A percentile compares a stretch with the other conserved stretches of the same genome.
Evolutionary conservation across 805 yeast species (phyloP).

Genomic region (Yarrowia phangngaensis): DNA sequence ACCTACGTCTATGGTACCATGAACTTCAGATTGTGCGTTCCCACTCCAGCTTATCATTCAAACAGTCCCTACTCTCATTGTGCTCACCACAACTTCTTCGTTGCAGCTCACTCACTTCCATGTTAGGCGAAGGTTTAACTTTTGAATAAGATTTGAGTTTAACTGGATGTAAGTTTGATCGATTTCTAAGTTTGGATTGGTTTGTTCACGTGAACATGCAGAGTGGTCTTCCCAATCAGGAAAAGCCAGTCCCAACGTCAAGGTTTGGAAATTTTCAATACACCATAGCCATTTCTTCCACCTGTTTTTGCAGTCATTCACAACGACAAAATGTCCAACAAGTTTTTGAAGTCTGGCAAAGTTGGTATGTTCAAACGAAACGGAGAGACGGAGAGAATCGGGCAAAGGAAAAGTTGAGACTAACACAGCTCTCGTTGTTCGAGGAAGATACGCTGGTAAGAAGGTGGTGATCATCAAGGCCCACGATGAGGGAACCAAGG

Average conservation of each 20-base stretch:
- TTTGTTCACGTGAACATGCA: constrained; percentile 21
- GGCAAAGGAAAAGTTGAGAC: not conserved
- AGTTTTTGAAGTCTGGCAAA: constrained; percentile 99
- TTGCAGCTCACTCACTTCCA: no score
- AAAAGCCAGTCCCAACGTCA: constrained; percentile 23
- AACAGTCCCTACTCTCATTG: no score
- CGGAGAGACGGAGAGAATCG: not conserved
- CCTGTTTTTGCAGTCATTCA: constrained; percentile 24
- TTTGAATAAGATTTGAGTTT: no score
- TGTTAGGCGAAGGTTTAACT: no score
- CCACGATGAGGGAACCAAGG: constrained; percentile 97
- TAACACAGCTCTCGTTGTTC: constrained; percentile 84
- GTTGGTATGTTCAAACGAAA: constrained; percentile 79
- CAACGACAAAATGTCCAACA: constrained; percentile 39
- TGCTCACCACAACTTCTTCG: no score
- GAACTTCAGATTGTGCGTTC: no score
- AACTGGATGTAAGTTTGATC: no score
- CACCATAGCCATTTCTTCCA: constrained; percentile 23
- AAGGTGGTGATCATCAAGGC: constrained; percentile 98
- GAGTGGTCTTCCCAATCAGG: constrained; percentile 5
- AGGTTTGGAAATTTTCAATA: constrained; percentile 26
- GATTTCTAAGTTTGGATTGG: no score
- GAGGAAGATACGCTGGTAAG: constrained; percentile 99
- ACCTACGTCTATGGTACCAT: no score
- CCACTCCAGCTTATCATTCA: no score